Base-by-base conservation (phyloP, 495 filamentous ascomycete genomes). In the Aspergillus taichungensis region DNA sequence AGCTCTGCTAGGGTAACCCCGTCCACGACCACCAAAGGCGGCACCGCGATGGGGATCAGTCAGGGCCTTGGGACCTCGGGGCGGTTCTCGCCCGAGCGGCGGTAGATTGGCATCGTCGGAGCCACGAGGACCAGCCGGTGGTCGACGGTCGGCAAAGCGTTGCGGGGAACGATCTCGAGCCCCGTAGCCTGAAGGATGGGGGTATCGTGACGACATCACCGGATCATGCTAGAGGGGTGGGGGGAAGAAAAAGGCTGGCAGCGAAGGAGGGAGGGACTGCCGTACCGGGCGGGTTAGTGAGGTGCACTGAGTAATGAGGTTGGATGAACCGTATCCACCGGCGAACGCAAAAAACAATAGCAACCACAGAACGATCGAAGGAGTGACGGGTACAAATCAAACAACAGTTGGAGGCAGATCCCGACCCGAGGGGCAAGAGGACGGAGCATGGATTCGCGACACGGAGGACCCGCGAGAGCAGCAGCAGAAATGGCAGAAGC, bases 1-100 rank as follows among this genome's bases (percentile, higher is more conserved):
- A 51, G 81, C 77, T 36, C 78, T 67, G 48, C 66, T 61, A 6
- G 47, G 46, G 55, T 72, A 71, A 12, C 72, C 72, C 53, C 73
- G 64, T 6, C 71, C 71, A 42, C 72, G 64, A 41, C 64, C 64
- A 47, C 60, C 56, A 47, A 64, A 74, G 6, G 54, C 55, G 3
- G 61, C 64, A 10, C 81, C 80, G 52, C 78, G 75, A 29, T 82
- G 76, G 3, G 78, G 62, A 51, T 87, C 83, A 13, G 83, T 68
- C 43, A 83, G 55, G 6, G 80, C 84, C 56, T 84, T 85, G 0
- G 85, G 85, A 3, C 79, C 85, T 31, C 83, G 71, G 2, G 85
- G 85, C 0, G 85, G 82, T 40, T 79, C 76, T 40, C 77, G 56
- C 18, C 64, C 66, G 13, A 73, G 55, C 8, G 67, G 58, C 30